Evolutionary conservation across 1,139 yeast species (phyloP).

Genomic region (Sugiyamaella castrensis): DNA sequence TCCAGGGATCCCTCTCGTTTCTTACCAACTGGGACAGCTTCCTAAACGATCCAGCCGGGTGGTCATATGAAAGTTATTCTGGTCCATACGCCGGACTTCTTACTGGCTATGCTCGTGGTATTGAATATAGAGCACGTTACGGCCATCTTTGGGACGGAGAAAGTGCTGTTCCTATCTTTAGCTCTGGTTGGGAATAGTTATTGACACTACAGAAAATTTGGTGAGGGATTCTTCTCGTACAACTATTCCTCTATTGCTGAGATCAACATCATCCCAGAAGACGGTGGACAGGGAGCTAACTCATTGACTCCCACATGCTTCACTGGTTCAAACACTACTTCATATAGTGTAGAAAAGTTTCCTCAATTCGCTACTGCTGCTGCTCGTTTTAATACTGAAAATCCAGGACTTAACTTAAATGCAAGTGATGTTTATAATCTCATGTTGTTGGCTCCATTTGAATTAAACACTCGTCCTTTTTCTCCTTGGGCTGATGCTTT

Average conservation of each 20-base stretch:
- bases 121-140: slow-evolving; percentile 37
- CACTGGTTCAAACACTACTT: slow-evolving; percentile 38
- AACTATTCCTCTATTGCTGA: slow-evolving; percentile 39
- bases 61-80: slow-evolving; percentile 31
- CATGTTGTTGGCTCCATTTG: slow-evolving; percentile 56
- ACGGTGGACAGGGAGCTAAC: slow-evolving; percentile 41
- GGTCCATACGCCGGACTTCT: slow-evolving; percentile 42
- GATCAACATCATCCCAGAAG: slow-evolving; percentile 41
- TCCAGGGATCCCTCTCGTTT: slow-evolving; percentile 31
- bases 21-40: slow-evolving; percentile 40
- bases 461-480: slow-evolving; percentile 52
- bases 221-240: slow-evolving; percentile 43
- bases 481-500: slow-evolving; percentile 58
- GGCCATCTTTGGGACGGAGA: slow-evolving; percentile 39
- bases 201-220: slow-evolving; percentile 41
- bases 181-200: slow-evolving; percentile 40
- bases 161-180: slow-evolving; percentile 38
- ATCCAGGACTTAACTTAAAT: slow-evolving; percentile 46
- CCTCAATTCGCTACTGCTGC: slow-evolving; percentile 42
- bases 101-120: slow-evolving; percentile 34
- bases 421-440: slow-evolving; percentile 44
- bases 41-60: slow-evolving; percentile 30
- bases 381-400: slow-evolving; percentile 39
- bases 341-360: slow-evolving; percentile 13
- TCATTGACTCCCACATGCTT: slow-evolving; percentile 42